Evolutionary conservation across 2,329 filamentous ascomycete species (phyloP).

Genomic region (Madurella fahalii): DNA sequence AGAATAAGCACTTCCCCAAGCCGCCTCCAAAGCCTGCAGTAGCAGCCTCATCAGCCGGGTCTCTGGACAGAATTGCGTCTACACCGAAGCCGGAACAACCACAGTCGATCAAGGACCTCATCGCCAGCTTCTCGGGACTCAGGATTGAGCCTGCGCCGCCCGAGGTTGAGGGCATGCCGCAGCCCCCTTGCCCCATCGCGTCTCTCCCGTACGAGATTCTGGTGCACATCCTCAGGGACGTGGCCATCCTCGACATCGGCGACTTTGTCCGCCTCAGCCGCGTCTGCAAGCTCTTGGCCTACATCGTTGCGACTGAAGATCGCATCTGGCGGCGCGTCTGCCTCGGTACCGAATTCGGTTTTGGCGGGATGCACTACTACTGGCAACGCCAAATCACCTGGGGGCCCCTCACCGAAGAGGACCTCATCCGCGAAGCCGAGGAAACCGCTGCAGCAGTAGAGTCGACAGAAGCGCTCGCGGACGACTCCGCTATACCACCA

Average conservation of each 20-base stretch:
- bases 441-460: conserved; percentile 27
- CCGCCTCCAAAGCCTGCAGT: conserved; percentile 43
- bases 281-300: conserved; percentile 85
- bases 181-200: conserved; percentile 77
- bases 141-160: conserved; percentile 65
- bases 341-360: conserved; percentile 68
- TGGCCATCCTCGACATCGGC: conserved; percentile 71
- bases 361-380: conserved; percentile 76
- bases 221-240: conserved; percentile 67
- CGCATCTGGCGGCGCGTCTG: conserved; percentile 79
- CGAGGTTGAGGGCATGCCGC: conserved; percentile 64
- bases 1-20: conserved; percentile 83
- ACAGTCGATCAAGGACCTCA: conserved; percentile 61
- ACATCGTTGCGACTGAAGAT: conserved; percentile 78
- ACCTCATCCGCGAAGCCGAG: conserved; percentile 23
- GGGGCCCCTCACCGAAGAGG: conserved; percentile 43
- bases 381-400: conserved; percentile 62
- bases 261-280: conserved; percentile 70
- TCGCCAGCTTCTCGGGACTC: conserved; percentile 68
- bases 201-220: conserved; percentile 79
- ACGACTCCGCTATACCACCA: neutral
- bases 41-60: conserved; percentile 13
- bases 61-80: conserved; percentile 40
- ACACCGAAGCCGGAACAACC: conserved; percentile 50
- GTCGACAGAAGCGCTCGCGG: neutral